Conservation (phyloP, 2,329 filamentous ascomycete species). For the Penicillium capsulatum region DNA sequence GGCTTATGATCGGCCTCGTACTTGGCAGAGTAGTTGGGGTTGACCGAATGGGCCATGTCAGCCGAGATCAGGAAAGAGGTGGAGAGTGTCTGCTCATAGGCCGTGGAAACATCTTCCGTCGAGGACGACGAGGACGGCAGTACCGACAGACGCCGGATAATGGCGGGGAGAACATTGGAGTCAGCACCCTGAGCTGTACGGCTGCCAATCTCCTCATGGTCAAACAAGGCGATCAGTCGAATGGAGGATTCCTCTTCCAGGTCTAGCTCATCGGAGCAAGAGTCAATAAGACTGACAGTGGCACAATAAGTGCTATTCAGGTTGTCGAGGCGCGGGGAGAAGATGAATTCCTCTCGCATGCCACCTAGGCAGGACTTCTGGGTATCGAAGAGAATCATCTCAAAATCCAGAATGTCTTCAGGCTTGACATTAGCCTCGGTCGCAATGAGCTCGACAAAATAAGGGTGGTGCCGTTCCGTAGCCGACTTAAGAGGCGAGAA, state of each 20-base stretch:
- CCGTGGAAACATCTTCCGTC: conserved; percentile 65
- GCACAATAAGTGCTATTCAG: conserved; percentile 95
- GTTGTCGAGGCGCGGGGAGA: conserved; percentile 93
- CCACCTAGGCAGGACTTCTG: conserved; percentile 87
- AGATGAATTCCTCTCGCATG: conserved; percentile 89
- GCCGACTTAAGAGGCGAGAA: conserved; percentile 75
- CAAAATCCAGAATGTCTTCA: conserved; percentile 80
- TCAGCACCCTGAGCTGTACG: conserved; percentile 88
- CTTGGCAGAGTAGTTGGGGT: conserved; percentile 90
- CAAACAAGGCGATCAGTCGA: conserved; percentile 89
- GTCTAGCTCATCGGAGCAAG: conserved; percentile 59
- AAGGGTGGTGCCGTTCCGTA: conserved; percentile 80
- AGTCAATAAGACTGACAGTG: conserved; percentile 77
- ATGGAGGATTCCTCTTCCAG: conserved; percentile 76
- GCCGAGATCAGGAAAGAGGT: conserved; percentile 92
- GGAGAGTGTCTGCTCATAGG: conserved; percentile 87
- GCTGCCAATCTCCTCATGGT: conserved; percentile 96
- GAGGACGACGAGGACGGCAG: conserved; percentile 60
- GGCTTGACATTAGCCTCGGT: conserved; percentile 67
- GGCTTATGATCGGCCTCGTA: conserved; percentile 89
- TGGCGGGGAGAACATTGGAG: conserved; percentile 82
- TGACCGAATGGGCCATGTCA: conserved; percentile 95
- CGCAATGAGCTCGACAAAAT: conserved; percentile 79
- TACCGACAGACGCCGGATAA: conserved; percentile 80
- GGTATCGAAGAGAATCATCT: conserved; percentile 94